phyloP scores from a whole-genome alignment of 164 flowering plant species.

The Magnolia sinica region DNA sequence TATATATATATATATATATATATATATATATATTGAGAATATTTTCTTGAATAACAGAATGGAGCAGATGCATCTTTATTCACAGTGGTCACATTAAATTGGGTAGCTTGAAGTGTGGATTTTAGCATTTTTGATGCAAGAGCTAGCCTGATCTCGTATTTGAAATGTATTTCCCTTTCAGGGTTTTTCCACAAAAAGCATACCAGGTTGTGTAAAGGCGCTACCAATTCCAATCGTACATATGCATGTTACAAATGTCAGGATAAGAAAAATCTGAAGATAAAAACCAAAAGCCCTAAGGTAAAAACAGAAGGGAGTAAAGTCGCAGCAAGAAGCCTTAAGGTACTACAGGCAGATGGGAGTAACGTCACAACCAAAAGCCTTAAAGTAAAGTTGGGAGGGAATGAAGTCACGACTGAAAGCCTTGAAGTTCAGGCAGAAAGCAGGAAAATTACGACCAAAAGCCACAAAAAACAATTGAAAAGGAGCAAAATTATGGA shows the following conservation, averaged over 20 bases:
- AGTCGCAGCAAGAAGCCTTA: neutral
- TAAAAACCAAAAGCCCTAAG: constrained; percentile 25
- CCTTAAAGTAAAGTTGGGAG: neutral
- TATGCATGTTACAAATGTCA: constrained; percentile 69
- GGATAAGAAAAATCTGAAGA: constrained; percentile 25
- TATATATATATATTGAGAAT: neutral
- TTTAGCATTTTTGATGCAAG: neutral
- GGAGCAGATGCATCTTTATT: neutral
- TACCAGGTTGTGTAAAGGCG: constrained; percentile 46
- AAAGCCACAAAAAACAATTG: neutral
- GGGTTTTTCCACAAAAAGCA: constrained; percentile 85
- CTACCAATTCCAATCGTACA: constrained; percentile 30
- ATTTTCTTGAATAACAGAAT: neutral
- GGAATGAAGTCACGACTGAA: constrained; percentile 9
- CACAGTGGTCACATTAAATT: too few relatives aligned
- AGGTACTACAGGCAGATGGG: neutral
- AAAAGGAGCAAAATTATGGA: neutral
- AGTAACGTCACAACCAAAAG: neutral
- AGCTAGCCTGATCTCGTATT: constrained; percentile 11
- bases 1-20: too few relatives aligned
- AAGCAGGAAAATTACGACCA: neutral
- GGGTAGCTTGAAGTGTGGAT: too few relatives aligned
- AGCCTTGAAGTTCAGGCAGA: neutral
- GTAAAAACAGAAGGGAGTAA: constrained; percentile 8
- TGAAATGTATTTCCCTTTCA: constrained; percentile 23